Evolutionary conservation across 192 early-diverging fungal species (phyloP).

Genomic region (Linnemannia schmuckeri): DNA sequence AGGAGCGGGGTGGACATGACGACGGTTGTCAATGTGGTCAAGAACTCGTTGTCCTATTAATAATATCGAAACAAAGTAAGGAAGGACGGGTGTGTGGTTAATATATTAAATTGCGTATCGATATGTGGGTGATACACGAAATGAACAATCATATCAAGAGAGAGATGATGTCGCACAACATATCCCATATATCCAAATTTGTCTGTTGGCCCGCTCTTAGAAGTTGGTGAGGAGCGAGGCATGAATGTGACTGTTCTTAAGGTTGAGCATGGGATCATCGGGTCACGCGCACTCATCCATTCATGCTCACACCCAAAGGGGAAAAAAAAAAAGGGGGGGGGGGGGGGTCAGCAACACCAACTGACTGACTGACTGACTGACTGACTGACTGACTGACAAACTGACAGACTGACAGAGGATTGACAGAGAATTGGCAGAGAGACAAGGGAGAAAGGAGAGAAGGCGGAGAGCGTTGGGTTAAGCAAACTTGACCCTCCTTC

Average conservation of each 20-base stretch:
- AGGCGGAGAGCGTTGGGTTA: no score
- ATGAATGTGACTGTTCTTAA: neutral
- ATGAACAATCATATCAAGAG: neutral
- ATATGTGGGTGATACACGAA: neutral
- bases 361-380: no score
- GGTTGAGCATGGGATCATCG: neutral
- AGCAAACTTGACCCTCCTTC: no score
- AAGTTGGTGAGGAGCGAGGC: neutral
- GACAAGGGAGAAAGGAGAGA: no score
- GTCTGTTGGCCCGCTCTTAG: neutral
- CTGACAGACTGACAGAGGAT: no score
- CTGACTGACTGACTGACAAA: no score
- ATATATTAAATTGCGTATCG: neutral
- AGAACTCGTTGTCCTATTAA: conserved; percentile 42
- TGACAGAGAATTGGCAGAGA: no score
- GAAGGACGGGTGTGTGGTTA: neutral
- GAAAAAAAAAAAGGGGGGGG: neutral
- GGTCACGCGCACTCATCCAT: no score
- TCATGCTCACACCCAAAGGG: neutral
- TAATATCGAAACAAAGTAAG: neutral
- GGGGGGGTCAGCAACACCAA: neutral
- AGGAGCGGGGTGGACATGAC: conserved; percentile 49
- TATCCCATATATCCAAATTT: neutral
- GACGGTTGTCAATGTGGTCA: conserved; percentile 39
- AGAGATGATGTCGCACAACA: neutral